Conservation (phyloP, 768 basidiomycete genomes). For the Kwoniella heveanensis region DNA sequence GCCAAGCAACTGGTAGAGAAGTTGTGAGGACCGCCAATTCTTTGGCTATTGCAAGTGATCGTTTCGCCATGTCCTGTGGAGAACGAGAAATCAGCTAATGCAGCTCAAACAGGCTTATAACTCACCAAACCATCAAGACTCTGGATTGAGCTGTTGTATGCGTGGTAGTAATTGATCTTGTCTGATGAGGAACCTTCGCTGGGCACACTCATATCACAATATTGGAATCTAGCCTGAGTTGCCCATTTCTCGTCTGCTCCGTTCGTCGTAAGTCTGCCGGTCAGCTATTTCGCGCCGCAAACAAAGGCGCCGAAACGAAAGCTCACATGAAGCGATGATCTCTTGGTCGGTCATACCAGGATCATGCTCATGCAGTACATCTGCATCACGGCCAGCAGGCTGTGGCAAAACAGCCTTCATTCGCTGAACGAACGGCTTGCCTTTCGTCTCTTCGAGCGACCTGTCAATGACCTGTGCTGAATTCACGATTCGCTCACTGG, state of each 20-base stretch:
- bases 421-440: constrained; percentile 78
- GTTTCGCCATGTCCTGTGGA: constrained; percentile 72
- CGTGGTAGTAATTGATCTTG: constrained; percentile 30
- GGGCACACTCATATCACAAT: constrained; percentile 77
- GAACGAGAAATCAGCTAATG: constrained; percentile 1
- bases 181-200: neutral
- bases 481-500: constrained; percentile 70
- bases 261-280: neutral
- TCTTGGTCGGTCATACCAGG: constrained; percentile 69
- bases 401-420: constrained; percentile 75
- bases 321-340: constrained; percentile 63
- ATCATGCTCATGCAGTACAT: constrained; percentile 60
- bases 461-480: constrained; percentile 85
- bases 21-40: constrained; percentile 94
- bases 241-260: constrained; percentile 74
- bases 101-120: neutral
- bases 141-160: constrained; percentile 23
- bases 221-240: constrained; percentile 78
- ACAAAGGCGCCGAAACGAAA: no score
- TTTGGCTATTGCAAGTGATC: constrained; percentile 92
- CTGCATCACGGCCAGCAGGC: constrained; percentile 59
- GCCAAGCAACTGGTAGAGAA: constrained; percentile 91
- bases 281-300: no score
- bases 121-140: constrained; percentile 25
- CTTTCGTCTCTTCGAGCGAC: constrained; percentile 84